Percentiles rank a stretch among this genome's conserved stretches.
Evolutionary conservation across 2,329 filamentous ascomycete genomes (phyloP).

Genomic region (Colletotrichum echinochloae): DNA sequence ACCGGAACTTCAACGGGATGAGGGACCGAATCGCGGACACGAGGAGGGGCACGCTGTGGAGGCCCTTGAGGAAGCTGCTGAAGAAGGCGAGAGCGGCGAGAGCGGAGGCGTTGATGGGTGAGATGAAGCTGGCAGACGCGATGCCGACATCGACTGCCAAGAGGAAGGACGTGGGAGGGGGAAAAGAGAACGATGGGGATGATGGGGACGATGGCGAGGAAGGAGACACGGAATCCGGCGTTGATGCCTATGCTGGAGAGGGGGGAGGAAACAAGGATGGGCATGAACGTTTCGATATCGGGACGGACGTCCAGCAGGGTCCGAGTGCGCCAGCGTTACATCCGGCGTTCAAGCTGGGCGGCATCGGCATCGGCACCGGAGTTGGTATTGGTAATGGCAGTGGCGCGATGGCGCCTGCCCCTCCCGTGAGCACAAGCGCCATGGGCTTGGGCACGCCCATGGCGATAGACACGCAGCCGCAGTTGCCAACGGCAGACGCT

Average conservation of each 20-base stretch:
- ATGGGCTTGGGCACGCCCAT: slow-evolving; percentile 4
- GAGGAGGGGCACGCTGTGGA: slow-evolving; percentile 63
- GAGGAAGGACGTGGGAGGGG: neutral
- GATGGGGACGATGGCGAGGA: slow-evolving; percentile 2
- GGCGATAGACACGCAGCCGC: slow-evolving; percentile 4
- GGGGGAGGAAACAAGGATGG: neutral
- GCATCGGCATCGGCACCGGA: neutral
- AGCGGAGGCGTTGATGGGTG: slow-evolving; percentile 47
- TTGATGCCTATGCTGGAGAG: neutral
- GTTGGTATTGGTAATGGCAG: neutral
- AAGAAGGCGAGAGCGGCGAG: slow-evolving; percentile 60
- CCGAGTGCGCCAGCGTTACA: neutral
- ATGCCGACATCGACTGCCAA: neutral
- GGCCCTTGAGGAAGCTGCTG: slow-evolving; percentile 65
- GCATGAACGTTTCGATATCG: neutral
- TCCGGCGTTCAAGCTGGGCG: neutral
- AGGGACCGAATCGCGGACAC: slow-evolving; percentile 61
- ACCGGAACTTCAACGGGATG: slow-evolving; percentile 58
- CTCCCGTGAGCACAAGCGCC: neutral
- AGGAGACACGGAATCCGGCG: neutral
- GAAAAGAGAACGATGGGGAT: neutral
- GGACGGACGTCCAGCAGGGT: neutral
- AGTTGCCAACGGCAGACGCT: neutral
- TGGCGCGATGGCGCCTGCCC: neutral
- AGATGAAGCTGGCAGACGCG: slow-evolving; percentile 41